These are phyloP conservation scores for Arthroderma sp. DNA, from an alignment of 2,329 filamentous ascomycete species.

Conservation along the genomic window DNA sequence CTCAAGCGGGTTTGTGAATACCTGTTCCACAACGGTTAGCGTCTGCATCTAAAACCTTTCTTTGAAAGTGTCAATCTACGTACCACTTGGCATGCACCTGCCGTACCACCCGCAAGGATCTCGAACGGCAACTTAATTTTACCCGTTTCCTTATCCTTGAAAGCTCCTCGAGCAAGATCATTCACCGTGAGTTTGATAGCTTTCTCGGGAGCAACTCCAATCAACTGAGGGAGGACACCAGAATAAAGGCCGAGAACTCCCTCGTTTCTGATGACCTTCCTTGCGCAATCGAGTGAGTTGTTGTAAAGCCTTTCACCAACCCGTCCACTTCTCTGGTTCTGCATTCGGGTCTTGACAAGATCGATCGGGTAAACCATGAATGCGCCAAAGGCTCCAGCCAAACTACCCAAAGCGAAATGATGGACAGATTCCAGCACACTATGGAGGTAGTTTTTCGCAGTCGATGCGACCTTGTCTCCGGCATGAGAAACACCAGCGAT, in stretches of 20 bases:
- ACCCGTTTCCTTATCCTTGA: constrained; percentile 60
- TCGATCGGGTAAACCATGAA: constrained; percentile 99
- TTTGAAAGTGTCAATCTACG: constrained; percentile 28
- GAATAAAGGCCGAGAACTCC: constrained; percentile 84
- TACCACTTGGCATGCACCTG: constrained; percentile 92
- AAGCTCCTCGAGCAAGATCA: constrained; percentile 67
- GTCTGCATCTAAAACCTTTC: constrained; percentile 8
- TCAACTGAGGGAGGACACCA: constrained; percentile 83
- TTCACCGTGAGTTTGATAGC: constrained; percentile 99
- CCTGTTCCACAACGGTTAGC: constrained; percentile 35
- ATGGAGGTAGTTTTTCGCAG: constrained; percentile 46
- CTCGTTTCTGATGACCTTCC: constrained; percentile 86
- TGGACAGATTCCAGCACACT: constrained; percentile 64
- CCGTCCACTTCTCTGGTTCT: constrained; percentile 77
- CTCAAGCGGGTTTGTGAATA: constrained; percentile 95
- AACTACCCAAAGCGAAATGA: constrained; percentile 76
- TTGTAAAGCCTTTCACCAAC: constrained; percentile 87
- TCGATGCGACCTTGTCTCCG: constrained; percentile 42
- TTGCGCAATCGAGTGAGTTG: constrained; percentile 91
- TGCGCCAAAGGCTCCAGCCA: constrained; percentile 91
- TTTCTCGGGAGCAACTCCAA: constrained; percentile 97
- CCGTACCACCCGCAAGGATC: constrained; percentile 73
- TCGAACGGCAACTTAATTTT: constrained; percentile 60
- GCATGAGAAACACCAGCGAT: constrained; percentile 28
- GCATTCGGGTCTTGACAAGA: constrained; percentile 94